phyloP scores from a whole-genome alignment of 805 yeast species.

The Wickerhamomyces canadensis region DNA sequence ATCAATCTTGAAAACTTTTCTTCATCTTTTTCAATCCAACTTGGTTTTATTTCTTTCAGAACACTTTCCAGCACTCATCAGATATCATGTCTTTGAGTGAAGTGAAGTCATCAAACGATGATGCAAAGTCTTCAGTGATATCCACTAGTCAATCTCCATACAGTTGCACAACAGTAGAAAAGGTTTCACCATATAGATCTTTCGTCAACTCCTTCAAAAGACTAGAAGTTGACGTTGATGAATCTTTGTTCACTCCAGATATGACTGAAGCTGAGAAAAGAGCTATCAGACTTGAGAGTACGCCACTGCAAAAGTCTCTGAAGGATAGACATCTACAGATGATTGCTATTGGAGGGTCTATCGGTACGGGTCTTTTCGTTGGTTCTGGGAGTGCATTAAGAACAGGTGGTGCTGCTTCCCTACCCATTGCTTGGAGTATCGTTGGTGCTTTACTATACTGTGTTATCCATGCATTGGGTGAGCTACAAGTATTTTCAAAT shows the following conservation, averaged over 20 bases:
- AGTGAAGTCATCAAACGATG: not conserved
- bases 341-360: conserved; percentile 64
- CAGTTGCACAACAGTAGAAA: conserved; percentile 1
- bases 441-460: conserved; percentile 52
- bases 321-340: conserved; percentile 58
- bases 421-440: conserved; percentile 49
- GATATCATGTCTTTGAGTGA: not conserved
- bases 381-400: conserved; percentile 57
- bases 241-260: conserved; percentile 28
- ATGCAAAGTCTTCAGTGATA: not conserved
- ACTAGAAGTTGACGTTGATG: conserved; percentile 35
- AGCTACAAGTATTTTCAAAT: conserved; percentile 55
- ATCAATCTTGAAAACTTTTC: no score
- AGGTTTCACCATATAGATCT: conserved; percentile 1
- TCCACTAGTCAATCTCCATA: conserved; percentile 1
- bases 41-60: no score
- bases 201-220: conserved; percentile 19
- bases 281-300: conserved; percentile 37
- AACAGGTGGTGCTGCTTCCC: conserved; percentile 61
- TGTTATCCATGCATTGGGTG: conserved; percentile 59
- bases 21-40: no score
- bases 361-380: conserved; percentile 65
- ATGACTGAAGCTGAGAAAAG: conserved; percentile 39
- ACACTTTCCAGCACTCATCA: no score
- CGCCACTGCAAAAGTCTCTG: conserved; percentile 52